phyloP scores from a whole-genome alignment of 1,284 basidiomycete genomes.

The Sporisorium sorghi region DNA sequence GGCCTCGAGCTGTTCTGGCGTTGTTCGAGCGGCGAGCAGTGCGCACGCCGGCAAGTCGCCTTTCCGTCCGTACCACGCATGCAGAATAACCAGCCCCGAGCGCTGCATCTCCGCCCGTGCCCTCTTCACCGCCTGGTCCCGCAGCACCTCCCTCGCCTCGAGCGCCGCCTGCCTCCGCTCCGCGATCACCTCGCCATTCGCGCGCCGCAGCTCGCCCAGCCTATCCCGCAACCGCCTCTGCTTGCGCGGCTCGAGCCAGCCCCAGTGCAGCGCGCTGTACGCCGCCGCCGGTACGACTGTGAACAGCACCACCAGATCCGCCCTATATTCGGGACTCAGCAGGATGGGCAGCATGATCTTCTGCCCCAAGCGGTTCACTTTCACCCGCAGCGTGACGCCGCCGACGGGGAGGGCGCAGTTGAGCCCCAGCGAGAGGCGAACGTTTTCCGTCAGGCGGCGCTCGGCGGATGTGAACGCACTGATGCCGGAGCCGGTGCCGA shows the following conservation, averaged over 20 bases:
- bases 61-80: slow-evolving; percentile 75
- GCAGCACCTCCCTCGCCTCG: slow-evolving; percentile 73
- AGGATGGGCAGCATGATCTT: slow-evolving; percentile 74
- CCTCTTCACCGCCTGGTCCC: slow-evolving; percentile 70
- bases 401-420: slow-evolving; percentile 64
- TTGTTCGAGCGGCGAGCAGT: neutral
- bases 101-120: slow-evolving; percentile 69
- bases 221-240: slow-evolving; percentile 69
- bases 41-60: slow-evolving; percentile 40
- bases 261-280: slow-evolving; percentile 74
- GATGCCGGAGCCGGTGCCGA: slow-evolving; percentile 65
- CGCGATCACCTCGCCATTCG: slow-evolving; percentile 75
- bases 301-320: slow-evolving; percentile 72
- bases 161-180: slow-evolving; percentile 75
- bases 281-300: slow-evolving; percentile 74
- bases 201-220: slow-evolving; percentile 73
- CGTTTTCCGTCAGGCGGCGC: slow-evolving; percentile 68
- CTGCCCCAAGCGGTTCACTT: slow-evolving; percentile 73
- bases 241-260: slow-evolving; percentile 74
- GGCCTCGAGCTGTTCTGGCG: neutral
- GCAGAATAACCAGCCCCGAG: slow-evolving; percentile 77
- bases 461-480: slow-evolving; percentile 66
- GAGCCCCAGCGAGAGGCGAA: slow-evolving; percentile 65
- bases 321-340: slow-evolving; percentile 73
- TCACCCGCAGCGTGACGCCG: slow-evolving; percentile 66